phyloP scores from a whole-genome alignment of 2,329 filamentous ascomycete species.

The Nigrospora oryzae region DNA sequence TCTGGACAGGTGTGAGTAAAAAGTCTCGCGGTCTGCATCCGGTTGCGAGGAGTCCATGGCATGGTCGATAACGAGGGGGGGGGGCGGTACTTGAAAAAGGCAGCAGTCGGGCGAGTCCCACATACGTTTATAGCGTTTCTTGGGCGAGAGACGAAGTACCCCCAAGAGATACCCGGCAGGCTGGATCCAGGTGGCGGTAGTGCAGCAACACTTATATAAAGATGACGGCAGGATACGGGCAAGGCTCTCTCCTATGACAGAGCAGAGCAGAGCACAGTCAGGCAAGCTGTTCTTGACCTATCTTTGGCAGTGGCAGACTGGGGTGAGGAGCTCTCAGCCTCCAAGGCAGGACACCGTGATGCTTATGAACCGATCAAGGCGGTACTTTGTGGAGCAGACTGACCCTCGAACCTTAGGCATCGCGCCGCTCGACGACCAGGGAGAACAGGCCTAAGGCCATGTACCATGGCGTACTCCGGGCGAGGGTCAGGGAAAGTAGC shows the following conservation, averaged over 20 bases:
- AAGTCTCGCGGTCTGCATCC: constrained; percentile 12
- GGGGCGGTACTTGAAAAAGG: too few relatives aligned
- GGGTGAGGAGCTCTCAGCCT: constrained; percentile 5
- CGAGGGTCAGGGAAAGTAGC: not conserved
- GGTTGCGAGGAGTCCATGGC: constrained; percentile 12
- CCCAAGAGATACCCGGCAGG: too few relatives aligned
- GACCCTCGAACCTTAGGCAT: constrained; percentile 2
- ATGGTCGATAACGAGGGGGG: too few relatives aligned
- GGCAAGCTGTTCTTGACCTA: constrained; percentile 3
- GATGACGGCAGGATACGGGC: too few relatives aligned
- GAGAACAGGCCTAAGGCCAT: not conserved
- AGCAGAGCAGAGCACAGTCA: too few relatives aligned
- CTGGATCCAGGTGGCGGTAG: too few relatives aligned
- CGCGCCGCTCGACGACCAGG: not conserved
- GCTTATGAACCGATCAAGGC: constrained; percentile 6
- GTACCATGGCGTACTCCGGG: not conserved
- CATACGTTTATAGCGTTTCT: too few relatives aligned
- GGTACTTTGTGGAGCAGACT: constrained; percentile 4
- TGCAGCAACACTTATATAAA: too few relatives aligned
- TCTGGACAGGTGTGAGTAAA: constrained; percentile 18
- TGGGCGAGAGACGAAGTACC: not conserved
- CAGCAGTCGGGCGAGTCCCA: too few relatives aligned
- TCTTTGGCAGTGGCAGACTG: constrained; percentile 3
- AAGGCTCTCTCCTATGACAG: too few relatives aligned
- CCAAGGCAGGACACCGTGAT: constrained; percentile 1